These are phyloP conservation scores for Schizosaccharomyces pombe DNA, from an alignment of 805 yeast genomes.

Conservation along the genomic window DNA sequence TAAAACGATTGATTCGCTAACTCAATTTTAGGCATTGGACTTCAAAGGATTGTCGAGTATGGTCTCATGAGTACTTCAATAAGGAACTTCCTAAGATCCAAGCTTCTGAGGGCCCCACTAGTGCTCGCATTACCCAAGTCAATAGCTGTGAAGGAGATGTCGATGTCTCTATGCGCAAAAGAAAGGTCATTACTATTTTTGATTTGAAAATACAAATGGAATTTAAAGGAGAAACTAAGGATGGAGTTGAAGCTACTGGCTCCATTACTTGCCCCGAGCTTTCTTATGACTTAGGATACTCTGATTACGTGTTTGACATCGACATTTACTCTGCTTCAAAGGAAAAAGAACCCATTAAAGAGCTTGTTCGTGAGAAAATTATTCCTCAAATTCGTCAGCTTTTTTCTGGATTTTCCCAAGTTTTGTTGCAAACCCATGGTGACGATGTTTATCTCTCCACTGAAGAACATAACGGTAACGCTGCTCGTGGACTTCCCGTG, in stretches of 20 bases:
- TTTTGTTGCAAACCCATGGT: constrained; percentile 8
- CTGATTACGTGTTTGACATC: constrained; percentile 68
- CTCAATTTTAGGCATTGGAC: constrained; percentile 2
- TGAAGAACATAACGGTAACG: constrained; percentile 4
- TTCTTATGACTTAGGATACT: constrained; percentile 71
- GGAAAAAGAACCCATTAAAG: constrained; percentile 24
- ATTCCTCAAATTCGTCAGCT: constrained; percentile 45
- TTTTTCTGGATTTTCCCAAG: constrained; percentile 16
- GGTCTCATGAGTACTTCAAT: constrained; percentile 1
- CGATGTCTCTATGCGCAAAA: constrained; percentile 90
- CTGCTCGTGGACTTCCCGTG: constrained; percentile 11
- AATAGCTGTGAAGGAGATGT: constrained; percentile 43
- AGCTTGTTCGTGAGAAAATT: constrained; percentile 29
- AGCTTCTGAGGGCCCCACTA: background rate
- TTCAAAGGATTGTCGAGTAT: background rate
- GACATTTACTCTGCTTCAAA: constrained; percentile 33
- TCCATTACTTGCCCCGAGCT: constrained; percentile 70
- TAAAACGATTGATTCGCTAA: no score
- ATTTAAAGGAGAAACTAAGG: constrained; percentile 26
- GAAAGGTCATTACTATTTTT: constrained; percentile 77
- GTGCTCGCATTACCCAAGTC: background rate
- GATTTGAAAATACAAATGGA: constrained; percentile 48
- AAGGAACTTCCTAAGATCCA: background rate
- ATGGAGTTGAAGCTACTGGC: constrained; percentile 30
- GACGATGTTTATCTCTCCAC: background rate